phyloP scores from a whole-genome alignment of 2,329 filamentous ascomycete genomes.

The Cytospora piceae region DNA sequence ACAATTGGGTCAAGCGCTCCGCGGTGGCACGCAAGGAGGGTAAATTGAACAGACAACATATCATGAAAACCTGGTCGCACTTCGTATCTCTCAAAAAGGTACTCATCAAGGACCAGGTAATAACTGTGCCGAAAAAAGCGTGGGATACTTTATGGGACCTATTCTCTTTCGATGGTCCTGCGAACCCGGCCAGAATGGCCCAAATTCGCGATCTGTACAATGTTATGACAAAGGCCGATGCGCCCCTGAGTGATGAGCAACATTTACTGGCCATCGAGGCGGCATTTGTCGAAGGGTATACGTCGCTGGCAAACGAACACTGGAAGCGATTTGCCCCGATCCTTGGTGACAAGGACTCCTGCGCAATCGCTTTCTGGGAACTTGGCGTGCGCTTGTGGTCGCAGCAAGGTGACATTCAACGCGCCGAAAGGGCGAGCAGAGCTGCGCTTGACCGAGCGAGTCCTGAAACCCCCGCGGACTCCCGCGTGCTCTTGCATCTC shows the following conservation, averaged over 20 bases:
- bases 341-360: conserved; percentile 42
- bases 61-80: conserved; percentile 49
- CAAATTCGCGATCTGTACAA: conserved; percentile 65
- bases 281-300: conserved; percentile 65
- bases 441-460: conserved; percentile 49
- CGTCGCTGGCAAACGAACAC: conserved; percentile 61
- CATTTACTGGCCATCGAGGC: conserved; percentile 71
- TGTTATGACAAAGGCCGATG: conserved; percentile 66
- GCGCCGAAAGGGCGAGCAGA: conserved; percentile 60
- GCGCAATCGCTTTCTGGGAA: conserved; percentile 55
- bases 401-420: conserved; percentile 58
- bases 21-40: conserved; percentile 44
- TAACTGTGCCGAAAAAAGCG: conserved; percentile 58
- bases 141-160: conserved; percentile 71
- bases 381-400: conserved; percentile 69
- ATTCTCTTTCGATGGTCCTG: conserved; percentile 55
- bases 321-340: conserved; percentile 63
- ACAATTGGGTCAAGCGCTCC: conserved; percentile 36
- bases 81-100: conserved; percentile 52
- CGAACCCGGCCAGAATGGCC: conserved; percentile 59
- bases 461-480: conserved; percentile 48
- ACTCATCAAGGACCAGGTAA: conserved; percentile 51
- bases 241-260: conserved; percentile 58
- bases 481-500: conserved; percentile 67
- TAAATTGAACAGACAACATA: conserved; percentile 34